Evolutionary conservation across 306 rosid species (phyloP).

Genomic region (Ziziphus jujuba): DNA sequence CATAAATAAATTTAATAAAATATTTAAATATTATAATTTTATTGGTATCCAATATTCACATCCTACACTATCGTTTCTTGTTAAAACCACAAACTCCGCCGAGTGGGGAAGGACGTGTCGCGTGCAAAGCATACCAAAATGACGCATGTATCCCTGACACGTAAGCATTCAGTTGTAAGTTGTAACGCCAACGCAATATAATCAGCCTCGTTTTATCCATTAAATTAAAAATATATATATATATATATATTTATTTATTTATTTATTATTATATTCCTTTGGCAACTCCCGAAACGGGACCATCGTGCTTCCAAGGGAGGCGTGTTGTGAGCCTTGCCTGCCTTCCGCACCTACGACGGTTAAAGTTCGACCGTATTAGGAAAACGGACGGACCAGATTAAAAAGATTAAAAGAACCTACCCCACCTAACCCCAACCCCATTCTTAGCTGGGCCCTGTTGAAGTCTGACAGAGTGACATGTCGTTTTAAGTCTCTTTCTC

Average conservation of each 20-base stretch:
- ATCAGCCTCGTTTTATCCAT: slow-evolving; percentile 2
- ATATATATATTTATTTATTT: too few relatives aligned
- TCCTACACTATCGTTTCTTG: too few relatives aligned
- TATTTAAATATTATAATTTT: too few relatives aligned
- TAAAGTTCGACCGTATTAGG: neutral
- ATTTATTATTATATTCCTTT: neutral
- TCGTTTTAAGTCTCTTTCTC: neutral
- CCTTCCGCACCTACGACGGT: slow-evolving; percentile 17
- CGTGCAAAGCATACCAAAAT: slow-evolving; percentile 13
- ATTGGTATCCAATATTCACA: too few relatives aligned
- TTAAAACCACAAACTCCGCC: neutral
- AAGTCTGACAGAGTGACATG: slow-evolving; percentile 16
- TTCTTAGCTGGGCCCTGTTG: slow-evolving; percentile 37
- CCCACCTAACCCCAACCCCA: neutral
- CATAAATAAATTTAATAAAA: too few relatives aligned
- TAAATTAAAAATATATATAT: neutral
- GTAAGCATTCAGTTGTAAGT: slow-evolving; percentile 32
- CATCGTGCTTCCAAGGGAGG: slow-evolving; percentile 4
- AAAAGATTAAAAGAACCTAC: slow-evolving; percentile 4
- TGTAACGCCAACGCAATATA: neutral
- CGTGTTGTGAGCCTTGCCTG: neutral
- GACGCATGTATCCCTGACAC: slow-evolving; percentile 17
- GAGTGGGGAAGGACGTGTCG: neutral
- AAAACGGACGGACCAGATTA: slow-evolving; percentile 20
- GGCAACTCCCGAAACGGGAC: slow-evolving; percentile 9